A percentile compares a stretch with the other conserved stretches of the same genome.
Conservation (phyloP, 257 asterid species). For the Anisodus tanguticus region DNA sequence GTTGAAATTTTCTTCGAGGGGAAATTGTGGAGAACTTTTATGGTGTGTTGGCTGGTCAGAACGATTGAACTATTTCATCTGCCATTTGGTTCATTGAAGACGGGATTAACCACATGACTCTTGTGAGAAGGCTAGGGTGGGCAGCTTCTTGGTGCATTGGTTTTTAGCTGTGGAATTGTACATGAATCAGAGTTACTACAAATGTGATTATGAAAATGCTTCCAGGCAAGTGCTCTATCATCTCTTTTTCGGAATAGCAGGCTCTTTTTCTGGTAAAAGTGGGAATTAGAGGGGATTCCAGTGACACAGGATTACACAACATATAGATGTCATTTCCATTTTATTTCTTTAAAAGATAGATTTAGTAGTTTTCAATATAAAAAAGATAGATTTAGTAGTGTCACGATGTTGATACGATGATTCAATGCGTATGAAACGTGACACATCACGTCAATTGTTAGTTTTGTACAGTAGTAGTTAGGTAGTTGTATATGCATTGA, state of each 20-base stretch:
- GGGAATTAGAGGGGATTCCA: neutral
- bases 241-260: neutral
- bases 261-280: neutral
- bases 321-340: neutral
- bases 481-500: constrained; percentile 24
- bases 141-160: constrained; percentile 29
- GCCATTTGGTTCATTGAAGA: constrained; percentile 45
- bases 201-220: neutral
- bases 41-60: constrained; percentile 43
- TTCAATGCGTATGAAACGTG: neutral
- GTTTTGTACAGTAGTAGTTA: neutral
- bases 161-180: constrained; percentile 21
- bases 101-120: constrained; percentile 6
- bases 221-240: constrained; percentile 24
- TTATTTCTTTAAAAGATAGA: constrained; percentile 17
- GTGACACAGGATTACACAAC: neutral
- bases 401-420: neutral
- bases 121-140: constrained; percentile 28
- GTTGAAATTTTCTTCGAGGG: constrained; percentile 36
- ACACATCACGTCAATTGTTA: neutral
- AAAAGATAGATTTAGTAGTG: neutral
- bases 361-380: neutral
- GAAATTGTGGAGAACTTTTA: constrained; percentile 47
- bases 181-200: constrained; percentile 22
- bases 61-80: constrained; percentile 62